Percentiles rank a stretch among this genome's conserved stretches.
These are phyloP conservation scores for Volvox carteri DNA, from an alignment of 163 green algal species.

Conservation along the genomic window DNA sequence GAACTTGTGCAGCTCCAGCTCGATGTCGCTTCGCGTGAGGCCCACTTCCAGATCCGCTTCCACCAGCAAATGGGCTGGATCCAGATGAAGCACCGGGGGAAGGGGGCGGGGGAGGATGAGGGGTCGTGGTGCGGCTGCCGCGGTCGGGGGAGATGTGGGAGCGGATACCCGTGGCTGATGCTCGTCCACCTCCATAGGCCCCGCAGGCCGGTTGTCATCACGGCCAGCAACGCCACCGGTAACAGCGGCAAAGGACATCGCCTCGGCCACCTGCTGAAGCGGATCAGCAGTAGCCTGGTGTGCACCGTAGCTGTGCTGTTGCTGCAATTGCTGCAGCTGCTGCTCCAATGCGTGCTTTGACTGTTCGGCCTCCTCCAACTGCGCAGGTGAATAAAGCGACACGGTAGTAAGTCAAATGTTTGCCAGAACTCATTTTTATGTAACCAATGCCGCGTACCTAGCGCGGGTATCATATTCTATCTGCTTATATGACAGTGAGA, in stretches of 20 bases:
- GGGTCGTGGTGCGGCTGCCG: background rate
- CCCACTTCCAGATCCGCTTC: constrained; percentile 16
- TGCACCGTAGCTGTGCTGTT: background rate
- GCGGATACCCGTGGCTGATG: background rate
- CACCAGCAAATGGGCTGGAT: constrained; percentile 21
- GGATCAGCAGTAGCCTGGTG: background rate
- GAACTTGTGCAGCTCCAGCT: constrained; percentile 7
- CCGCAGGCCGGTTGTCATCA: background rate
- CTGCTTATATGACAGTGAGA: no score
- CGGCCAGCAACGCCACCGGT: background rate
- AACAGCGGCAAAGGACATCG: background rate
- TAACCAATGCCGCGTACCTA: no score
- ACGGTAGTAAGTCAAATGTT: no score
- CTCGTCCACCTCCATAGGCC: background rate
- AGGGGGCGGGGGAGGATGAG: background rate
- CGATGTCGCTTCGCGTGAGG: background rate
- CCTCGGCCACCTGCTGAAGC: background rate
- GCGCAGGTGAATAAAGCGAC: no score
- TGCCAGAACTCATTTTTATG: no score
- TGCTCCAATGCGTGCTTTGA: background rate
- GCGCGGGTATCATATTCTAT: no score
- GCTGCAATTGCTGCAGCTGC: background rate
- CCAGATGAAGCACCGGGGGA: constrained; percentile 21
- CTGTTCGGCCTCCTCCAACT: background rate
- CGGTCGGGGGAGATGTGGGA: background rate